These are phyloP conservation scores for Paecilomyces fulvus DNA, from an alignment of 2,329 filamentous ascomycete species.

Conservation along the genomic window DNA sequence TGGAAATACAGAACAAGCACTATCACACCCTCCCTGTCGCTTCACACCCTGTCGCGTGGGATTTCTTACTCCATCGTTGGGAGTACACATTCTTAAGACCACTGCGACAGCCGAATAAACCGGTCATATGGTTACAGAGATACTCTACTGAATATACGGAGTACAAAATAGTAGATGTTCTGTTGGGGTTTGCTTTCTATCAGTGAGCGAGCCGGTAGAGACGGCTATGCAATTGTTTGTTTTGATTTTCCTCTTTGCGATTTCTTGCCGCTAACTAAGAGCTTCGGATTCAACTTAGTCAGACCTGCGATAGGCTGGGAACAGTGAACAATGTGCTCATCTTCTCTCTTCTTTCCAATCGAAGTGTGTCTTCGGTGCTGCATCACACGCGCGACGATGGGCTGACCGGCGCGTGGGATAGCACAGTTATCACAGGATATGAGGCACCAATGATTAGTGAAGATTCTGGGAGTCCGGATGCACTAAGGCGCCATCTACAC, in stretches of 20 bases:
- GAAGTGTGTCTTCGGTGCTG: not conserved
- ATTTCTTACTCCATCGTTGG: not conserved
- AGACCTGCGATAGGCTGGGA: not conserved
- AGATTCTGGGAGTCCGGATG: not conserved
- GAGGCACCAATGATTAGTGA: not conserved
- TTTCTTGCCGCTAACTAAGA: not conserved
- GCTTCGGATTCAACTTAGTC: not conserved
- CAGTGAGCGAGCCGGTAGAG: not conserved
- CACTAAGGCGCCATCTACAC: not conserved
- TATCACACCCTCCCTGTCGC: not conserved
- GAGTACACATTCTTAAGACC: not conserved
- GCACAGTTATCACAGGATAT: not conserved
- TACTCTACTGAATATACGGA: not conserved
- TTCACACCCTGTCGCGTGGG: not conserved
- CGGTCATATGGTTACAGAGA: not conserved
- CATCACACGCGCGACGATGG: not conserved
- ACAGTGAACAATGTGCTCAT: not conserved
- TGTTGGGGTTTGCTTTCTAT: not conserved
- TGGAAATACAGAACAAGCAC: not conserved
- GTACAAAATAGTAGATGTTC: not conserved
- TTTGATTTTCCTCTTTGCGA: conserved; percentile 20
- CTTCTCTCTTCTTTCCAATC: not conserved
- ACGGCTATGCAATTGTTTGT: conserved; percentile 17
- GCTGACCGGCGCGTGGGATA: not conserved
- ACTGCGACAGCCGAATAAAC: not conserved